phyloP scores from a whole-genome alignment of 169 alveolate genomes.

The Cyclospora cayetanensis region DNA sequence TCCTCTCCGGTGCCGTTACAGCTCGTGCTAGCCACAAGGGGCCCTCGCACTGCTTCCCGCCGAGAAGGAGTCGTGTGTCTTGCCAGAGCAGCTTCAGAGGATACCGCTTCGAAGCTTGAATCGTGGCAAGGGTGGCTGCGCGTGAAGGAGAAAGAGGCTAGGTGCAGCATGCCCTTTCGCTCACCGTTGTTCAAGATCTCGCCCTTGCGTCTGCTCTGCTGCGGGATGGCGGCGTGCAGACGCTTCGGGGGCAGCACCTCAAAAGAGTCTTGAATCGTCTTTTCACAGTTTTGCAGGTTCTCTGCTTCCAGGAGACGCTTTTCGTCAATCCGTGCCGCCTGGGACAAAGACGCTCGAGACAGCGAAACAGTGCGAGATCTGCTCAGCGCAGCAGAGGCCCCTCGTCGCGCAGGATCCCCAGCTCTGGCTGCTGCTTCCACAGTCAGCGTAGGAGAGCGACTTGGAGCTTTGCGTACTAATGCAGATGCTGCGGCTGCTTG shows the following conservation, averaged over 20 bases:
- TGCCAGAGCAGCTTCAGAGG: too few relatives aligned
- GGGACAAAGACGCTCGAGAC: conserved; percentile 10
- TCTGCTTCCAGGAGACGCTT: neutral
- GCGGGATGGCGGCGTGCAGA: conserved; percentile 50
- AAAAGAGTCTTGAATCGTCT: conserved; percentile 41
- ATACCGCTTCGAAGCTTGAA: too few relatives aligned
- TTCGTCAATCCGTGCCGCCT: neutral
- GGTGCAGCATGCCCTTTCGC: too few relatives aligned
- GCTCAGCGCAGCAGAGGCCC: conserved; percentile 4
- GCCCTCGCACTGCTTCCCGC: too few relatives aligned
- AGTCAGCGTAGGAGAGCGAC: conserved; percentile 45
- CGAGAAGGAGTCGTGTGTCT: too few relatives aligned
- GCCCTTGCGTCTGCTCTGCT: conserved; percentile 58
- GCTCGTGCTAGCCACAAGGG: too few relatives aligned
- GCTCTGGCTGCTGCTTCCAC: conserved; percentile 68
- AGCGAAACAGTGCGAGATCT: conserved; percentile 55
- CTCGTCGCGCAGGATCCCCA: neutral
- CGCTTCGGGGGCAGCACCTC: conserved; percentile 55
- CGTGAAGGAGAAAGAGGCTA: too few relatives aligned
- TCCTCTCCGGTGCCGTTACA: too few relatives aligned
- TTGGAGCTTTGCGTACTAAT: conserved; percentile 15
- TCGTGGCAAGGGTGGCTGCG: too few relatives aligned
- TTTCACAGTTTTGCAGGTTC: neutral
- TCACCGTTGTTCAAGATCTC: conserved; percentile 56
- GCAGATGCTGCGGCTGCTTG: conserved; percentile 58